Evolutionary conservation across 148 eudicot species (phyloP), one percentile per base, ranked within the genome.

Genomic region (Cornus florida): DNA sequence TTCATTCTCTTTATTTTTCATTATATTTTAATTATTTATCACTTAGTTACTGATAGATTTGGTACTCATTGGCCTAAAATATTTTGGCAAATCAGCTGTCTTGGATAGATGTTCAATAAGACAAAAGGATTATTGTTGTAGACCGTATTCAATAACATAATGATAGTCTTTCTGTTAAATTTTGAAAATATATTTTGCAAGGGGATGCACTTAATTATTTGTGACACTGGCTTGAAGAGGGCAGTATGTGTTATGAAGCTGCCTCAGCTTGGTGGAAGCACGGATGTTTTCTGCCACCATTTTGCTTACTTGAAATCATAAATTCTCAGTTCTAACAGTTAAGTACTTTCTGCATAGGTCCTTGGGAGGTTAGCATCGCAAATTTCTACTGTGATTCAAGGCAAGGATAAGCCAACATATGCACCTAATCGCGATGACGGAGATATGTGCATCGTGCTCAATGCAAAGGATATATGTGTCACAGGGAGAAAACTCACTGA

Each of bases 341-440:
- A 31, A 53, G 13, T 59, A 23, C 66, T 33, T 73, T 32, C 38
- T 31, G 32, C 71, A 5, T 77, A 94, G 98, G 93, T 94, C 81
- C 93, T 94, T 74, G 98, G 98, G 71, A 92, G 97, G 84, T 76
- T 92, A 74, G 97, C 99, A 78, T 88, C 99, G 77, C 99, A 93
- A 74, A 75, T 95, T 82, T 88, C 98, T 77, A 91, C 88, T 70
- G 99, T 95, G 71, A 84, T 93, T 81, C 99, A 95, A 86, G 98
- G 94, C 46, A 95, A 95, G 89, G 99, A 95, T 82, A 95, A 95
- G 84, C 97, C 99, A 35, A 95, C 95, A 39, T 95, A 89, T 43
- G 72, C 94, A 53, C 99, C 98, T 69, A 81, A 95, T 83, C 91
- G 92, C 60, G 99, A 95, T 79, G 97, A 95, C 73, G 99, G 99